Conservation (phyloP, 2,329 filamentous ascomycete species). For the Mycosphaerella sp. region DNA sequence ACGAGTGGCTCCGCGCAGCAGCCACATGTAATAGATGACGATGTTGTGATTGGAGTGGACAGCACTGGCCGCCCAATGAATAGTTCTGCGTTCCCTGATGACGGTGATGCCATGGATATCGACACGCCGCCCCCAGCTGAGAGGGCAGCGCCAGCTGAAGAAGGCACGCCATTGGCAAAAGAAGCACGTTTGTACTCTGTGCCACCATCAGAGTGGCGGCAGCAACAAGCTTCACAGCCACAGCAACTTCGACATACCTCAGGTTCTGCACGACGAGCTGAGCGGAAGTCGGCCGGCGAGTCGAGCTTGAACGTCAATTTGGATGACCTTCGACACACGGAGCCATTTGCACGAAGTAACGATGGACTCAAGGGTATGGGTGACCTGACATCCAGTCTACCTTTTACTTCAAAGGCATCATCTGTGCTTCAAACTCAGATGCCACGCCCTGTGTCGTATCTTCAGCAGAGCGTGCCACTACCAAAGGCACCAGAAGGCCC, state of each 20-base stretch:
- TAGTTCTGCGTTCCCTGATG: slow-evolving; percentile 4
- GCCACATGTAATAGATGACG: slow-evolving; percentile 30
- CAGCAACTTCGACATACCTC: slow-evolving; percentile 21
- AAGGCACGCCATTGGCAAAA: slow-evolving; percentile 15
- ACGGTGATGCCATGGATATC: slow-evolving; percentile 44
- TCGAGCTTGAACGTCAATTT: slow-evolving; percentile 30
- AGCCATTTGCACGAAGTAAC: slow-evolving; percentile 41
- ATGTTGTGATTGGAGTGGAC: slow-evolving; percentile 21
- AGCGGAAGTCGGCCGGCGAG: slow-evolving; percentile 12
- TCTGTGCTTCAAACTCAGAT: slow-evolving; percentile 41
- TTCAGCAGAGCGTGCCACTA: slow-evolving; percentile 28
- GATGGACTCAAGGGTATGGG: slow-evolving; percentile 48
- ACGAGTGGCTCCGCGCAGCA: slow-evolving; percentile 16
- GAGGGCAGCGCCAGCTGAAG: slow-evolving; percentile 7
- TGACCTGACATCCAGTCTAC: slow-evolving; percentile 49
- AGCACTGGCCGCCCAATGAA: slow-evolving; percentile 2
- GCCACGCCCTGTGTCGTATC: slow-evolving; percentile 43
- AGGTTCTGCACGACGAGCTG: slow-evolving; percentile 10
- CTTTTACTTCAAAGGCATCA: slow-evolving; percentile 52
- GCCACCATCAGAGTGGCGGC: slow-evolving; percentile 30
- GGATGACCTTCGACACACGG: slow-evolving; percentile 44
- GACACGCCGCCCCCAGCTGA: slow-evolving; percentile 34
- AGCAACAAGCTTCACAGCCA: slow-evolving; percentile 17
- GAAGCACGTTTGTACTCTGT: slow-evolving; percentile 32
- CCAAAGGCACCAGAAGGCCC: slow-evolving; percentile 40